phyloP scores from a whole-genome alignment of 2,329 filamentous ascomycete genomes.

The Lachnellula occidentalis region DNA sequence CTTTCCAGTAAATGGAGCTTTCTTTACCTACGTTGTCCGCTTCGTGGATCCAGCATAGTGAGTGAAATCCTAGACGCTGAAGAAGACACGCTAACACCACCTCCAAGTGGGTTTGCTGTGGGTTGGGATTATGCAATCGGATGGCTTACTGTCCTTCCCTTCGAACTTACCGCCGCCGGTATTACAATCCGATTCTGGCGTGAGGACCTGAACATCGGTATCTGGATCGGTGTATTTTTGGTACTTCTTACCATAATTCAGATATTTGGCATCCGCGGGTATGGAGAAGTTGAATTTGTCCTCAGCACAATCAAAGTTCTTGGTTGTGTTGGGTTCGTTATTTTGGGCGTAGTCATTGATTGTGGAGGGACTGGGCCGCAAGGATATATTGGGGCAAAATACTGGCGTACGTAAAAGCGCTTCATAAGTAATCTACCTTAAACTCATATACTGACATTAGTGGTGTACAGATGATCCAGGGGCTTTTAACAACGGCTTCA shows the following conservation, averaged over 20 bases:
- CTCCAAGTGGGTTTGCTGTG: constrained; percentile 42
- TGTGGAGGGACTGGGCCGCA: constrained; percentile 43
- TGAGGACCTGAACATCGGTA: constrained; percentile 41
- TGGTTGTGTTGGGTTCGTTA: constrained; percentile 57
- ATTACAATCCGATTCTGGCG: constrained; percentile 51
- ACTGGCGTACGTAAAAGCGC: constrained; percentile 45
- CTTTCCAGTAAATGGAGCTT: constrained; percentile 57
- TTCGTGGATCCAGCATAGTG: constrained; percentile 53
- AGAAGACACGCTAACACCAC: background rate
- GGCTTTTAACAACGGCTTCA: constrained; percentile 53
- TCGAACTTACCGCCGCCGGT: constrained; percentile 49
- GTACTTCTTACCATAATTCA: constrained; percentile 46
- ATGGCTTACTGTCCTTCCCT: constrained; percentile 46
- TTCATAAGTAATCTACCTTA: background rate
- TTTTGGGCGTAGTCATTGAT: constrained; percentile 55
- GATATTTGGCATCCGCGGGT: constrained; percentile 52
- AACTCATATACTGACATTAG: constrained; percentile 28
- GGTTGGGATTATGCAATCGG: constrained; percentile 49
- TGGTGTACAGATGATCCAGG: constrained; percentile 40
- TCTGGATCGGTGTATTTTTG: constrained; percentile 54
- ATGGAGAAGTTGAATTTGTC: constrained; percentile 52
- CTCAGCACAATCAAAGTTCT: constrained; percentile 52
- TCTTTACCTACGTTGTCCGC: constrained; percentile 55
- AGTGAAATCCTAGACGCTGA: constrained; percentile 27
- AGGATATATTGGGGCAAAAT: constrained; percentile 52